Percentiles rank a stretch among this genome's conserved stretches.
Conservation (phyloP, 192 early-diverging fungal genomes). For the Polychytrium aggregatum region DNA sequence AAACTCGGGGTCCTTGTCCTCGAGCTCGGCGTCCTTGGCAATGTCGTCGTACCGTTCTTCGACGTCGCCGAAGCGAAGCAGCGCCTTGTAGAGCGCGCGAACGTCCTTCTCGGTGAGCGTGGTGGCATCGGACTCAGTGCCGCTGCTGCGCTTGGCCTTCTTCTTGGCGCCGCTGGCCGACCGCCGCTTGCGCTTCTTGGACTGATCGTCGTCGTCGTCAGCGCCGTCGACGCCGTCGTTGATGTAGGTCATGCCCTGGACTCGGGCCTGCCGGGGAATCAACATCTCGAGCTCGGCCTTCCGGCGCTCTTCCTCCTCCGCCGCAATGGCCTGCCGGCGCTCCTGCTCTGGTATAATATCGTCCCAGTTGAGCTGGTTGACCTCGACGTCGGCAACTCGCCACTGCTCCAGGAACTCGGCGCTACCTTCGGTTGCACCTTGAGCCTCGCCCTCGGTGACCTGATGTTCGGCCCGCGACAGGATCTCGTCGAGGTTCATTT, state of each 20-base stretch:
- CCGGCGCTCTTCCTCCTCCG: not conserved
- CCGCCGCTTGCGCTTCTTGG: slow-evolving; percentile 4
- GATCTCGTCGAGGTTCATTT: slow-evolving; percentile 96
- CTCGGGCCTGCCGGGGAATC: slow-evolving; percentile 13
- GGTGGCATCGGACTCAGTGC: slow-evolving; percentile 15
- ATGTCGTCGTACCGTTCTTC: slow-evolving; percentile 73
- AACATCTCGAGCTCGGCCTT: not conserved
- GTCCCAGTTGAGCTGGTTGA: slow-evolving; percentile 74
- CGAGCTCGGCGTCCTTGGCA: slow-evolving; percentile 68
- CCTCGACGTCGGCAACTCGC: slow-evolving; percentile 78
- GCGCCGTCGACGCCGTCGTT: slow-evolving; percentile 12
- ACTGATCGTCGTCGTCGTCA: slow-evolving; percentile 9
- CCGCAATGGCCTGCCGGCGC: slow-evolving; percentile 36
- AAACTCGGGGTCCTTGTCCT: slow-evolving; percentile 31
- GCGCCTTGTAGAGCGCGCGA: slow-evolving; percentile 63
- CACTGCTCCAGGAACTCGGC: slow-evolving; percentile 94
- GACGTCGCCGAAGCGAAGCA: slow-evolving; percentile 76
- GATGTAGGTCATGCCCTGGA: slow-evolving; percentile 3
- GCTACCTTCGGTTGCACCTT: slow-evolving; percentile 51
- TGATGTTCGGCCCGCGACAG: slow-evolving; percentile 87
- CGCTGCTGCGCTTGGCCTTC: not conserved
- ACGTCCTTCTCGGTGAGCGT: slow-evolving; percentile 68
- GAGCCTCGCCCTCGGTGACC: slow-evolving; percentile 55
- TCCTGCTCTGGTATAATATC: slow-evolving; percentile 89
- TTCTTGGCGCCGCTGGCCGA: slow-evolving; percentile 8